Conservation (phyloP, 768 basidiomycete species). For the Lentinula edodes region DNA sequence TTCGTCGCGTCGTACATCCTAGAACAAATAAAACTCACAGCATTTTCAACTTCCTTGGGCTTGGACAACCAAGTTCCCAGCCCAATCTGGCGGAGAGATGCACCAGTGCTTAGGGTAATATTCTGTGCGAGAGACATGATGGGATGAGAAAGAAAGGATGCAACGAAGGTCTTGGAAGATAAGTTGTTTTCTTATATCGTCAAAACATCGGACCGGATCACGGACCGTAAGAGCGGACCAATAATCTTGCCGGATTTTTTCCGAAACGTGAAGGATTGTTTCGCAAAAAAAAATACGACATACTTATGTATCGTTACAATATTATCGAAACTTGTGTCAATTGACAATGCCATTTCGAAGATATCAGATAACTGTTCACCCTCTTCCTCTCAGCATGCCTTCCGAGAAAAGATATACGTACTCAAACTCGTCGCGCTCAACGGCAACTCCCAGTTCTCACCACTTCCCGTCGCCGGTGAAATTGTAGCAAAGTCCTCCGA, state of each 20-base stretch:
- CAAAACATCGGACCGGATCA: neutral
- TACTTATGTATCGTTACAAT: too few species aligned
- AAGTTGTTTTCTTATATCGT: neutral
- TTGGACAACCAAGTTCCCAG: slow-evolving; percentile 80
- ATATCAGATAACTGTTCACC: neutral
- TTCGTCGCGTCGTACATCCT: neutral
- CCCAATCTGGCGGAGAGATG: slow-evolving; percentile 68
- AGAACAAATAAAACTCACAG: slow-evolving; percentile 36
- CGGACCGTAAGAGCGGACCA: neutral
- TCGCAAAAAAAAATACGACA: too few species aligned
- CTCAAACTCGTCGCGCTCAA: slow-evolving; percentile 28
- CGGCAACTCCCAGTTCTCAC: slow-evolving; percentile 21
- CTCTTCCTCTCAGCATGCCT: slow-evolving; percentile 14
- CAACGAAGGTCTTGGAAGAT: neutral
- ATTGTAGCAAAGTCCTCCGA: slow-evolving; percentile 28
- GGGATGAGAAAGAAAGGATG: neutral
- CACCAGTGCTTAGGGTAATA: slow-evolving; percentile 39
- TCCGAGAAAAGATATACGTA: slow-evolving; percentile 26
- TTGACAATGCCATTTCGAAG: too few species aligned
- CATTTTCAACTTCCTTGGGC: slow-evolving; percentile 69
- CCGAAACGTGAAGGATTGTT: neutral
- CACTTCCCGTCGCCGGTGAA: slow-evolving; percentile 18
- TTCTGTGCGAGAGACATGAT: slow-evolving; percentile 38
- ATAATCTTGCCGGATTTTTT: neutral
- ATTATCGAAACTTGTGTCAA: too few species aligned